Percentiles rank a stretch among this genome's conserved stretches.
Evolutionary conservation across 1,139 yeast genomes (phyloP).

Genomic region (Eremothecium cymbalariae): DNA sequence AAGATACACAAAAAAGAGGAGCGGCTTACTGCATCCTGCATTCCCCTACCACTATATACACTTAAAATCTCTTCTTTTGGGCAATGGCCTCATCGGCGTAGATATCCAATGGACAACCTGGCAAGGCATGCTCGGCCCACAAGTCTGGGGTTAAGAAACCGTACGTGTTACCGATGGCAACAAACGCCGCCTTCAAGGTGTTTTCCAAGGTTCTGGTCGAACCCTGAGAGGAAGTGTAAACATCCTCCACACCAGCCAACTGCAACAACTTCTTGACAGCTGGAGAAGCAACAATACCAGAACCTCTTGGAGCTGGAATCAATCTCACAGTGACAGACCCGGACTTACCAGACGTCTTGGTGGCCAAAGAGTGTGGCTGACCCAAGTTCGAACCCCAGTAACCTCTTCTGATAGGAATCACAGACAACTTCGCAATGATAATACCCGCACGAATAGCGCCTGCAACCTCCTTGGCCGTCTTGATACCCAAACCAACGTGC

Average conservation of each 20-base stretch:
- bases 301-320: slow-evolving; percentile 99
- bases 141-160: slow-evolving; percentile 99
- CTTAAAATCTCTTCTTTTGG: slow-evolving; percentile 61
- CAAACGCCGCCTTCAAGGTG: slow-evolving; percentile 99
- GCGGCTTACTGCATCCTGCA: too few relatives aligned
- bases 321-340: slow-evolving; percentile 98
- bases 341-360: slow-evolving; percentile 99
- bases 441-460: slow-evolving; percentile 99
- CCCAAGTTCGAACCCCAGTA: slow-evolving; percentile 99
- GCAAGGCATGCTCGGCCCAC: slow-evolving; percentile 83
- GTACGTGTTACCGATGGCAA: slow-evolving; percentile 99
- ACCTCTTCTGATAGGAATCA: slow-evolving; percentile 99
- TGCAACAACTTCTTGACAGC: slow-evolving; percentile 98
- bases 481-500: slow-evolving; percentile 99
- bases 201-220: slow-evolving; percentile 99
- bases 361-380: slow-evolving; percentile 97
- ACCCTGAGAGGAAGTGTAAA: slow-evolving; percentile 97
- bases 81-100: slow-evolving; percentile 79
- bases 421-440: slow-evolving; percentile 96
- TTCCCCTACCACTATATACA: too few relatives aligned
- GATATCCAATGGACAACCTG: slow-evolving; percentile 89
- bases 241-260: slow-evolving; percentile 99
- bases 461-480: slow-evolving; percentile 99
- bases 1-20: not conserved
- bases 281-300: slow-evolving; percentile 99